phyloP scores from a whole-genome alignment of 2,329 filamentous ascomycete genomes.

The Paraphaeosphaeria minitans region DNA sequence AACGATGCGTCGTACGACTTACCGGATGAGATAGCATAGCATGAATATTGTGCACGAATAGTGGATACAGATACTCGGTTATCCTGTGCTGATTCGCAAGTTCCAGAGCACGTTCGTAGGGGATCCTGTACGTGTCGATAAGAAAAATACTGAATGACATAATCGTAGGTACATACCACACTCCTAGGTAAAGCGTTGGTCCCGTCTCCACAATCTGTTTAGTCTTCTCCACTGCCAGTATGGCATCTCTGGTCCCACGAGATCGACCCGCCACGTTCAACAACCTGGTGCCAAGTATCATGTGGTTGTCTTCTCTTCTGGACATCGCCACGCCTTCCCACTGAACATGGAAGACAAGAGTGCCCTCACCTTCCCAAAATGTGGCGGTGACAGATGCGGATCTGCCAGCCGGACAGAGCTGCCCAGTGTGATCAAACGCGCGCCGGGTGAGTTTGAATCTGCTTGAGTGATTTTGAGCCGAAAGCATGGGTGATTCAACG shows the following conservation, averaged over 20 bases:
- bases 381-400: neutral
- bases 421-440: neutral
- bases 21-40: neutral
- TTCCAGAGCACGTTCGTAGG: neutral
- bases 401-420: neutral
- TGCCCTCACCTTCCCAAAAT: neutral
- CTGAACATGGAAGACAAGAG: neutral
- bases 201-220: constrained; percentile 98
- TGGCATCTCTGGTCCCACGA: constrained; percentile 88
- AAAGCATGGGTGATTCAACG: neutral
- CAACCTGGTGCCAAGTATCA: constrained; percentile 91
- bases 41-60: constrained; percentile 1
- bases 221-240: constrained; percentile 95
- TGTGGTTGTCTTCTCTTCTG: constrained; percentile 2
- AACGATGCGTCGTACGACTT: neutral
- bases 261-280: constrained; percentile 98
- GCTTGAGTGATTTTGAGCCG: neutral
- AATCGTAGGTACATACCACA: neutral
- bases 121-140: neutral
- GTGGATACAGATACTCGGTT: neutral
- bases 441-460: neutral
- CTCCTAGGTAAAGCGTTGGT: constrained; percentile 94
- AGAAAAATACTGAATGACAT: neutral
- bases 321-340: neutral
- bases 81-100: neutral